Base-by-base conservation (phyloP, 495 filamentous ascomycete genomes). In the Patellaria atrata region DNA sequence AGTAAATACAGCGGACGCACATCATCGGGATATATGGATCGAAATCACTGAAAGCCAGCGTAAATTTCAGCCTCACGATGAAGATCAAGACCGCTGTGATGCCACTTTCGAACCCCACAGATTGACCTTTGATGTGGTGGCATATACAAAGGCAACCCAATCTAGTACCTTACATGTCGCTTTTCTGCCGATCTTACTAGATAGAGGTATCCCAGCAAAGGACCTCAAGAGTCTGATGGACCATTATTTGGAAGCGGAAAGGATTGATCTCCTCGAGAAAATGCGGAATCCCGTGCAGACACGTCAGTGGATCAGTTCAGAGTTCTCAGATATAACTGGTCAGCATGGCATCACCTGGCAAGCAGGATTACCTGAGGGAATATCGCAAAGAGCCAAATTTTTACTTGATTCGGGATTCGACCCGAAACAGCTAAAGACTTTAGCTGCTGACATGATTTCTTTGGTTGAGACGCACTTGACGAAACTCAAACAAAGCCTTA, bases 31-130 rank as follows among this genome's bases (percentile, higher is more conserved):
- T 0, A 57, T 65, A 6, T 92, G 79, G 76, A 83, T 94, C 35
- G 71, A 83, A 37, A 74, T 91, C 5, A 77, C 69, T 2, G 64
- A 73, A 4, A 87, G 79, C 0, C 87, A 96, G 41, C 48, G 73
- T 5, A 96, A 96, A 41, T 86, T 89, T 51, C 52, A 68, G 3
- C 72, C 70, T 10, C 71, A 79, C 42, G 57, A 54, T 0, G 40
- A 52, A 0, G 66, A 82, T 24, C n/a, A 40, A 6, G 31, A 28
- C 20, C 45, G 51, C 1, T n/a, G n/a, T n/a, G 53, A 59, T 23
- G 54, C 63, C 17, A 48, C 60, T 3, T 48, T 34, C 11, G 43
- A 51, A 32, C 44, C 55, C 9, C 63, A 69, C 25, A 57, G 71
- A 37, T 41, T 75, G 22, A 89, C 80, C 0, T 78, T 94, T 33